These are phyloP conservation scores for Physcia stellaris DNA, from an alignment of 495 filamentous ascomycete genomes.

Conservation along the genomic window DNA sequence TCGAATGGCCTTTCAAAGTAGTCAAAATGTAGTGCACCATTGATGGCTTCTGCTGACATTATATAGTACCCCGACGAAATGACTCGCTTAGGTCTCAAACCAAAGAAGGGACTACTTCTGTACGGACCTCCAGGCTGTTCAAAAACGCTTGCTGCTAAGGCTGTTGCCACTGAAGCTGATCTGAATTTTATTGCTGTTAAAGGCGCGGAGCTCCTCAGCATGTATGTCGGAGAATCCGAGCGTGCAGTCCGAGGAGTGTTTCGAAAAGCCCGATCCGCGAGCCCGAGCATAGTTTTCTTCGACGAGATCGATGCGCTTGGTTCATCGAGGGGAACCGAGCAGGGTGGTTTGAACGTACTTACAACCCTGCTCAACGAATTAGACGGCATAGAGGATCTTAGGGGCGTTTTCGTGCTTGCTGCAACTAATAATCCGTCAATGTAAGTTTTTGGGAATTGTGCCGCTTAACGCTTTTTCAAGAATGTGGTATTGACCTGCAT, in stretches of 20 bases:
- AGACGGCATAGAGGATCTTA: conserved; percentile 81
- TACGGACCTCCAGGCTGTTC: conserved; percentile 95
- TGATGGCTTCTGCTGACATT: neutral
- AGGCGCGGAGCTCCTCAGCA: conserved; percentile 89
- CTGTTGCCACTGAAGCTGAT: conserved; percentile 79
- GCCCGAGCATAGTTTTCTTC: conserved; percentile 93
- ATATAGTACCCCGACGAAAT: conserved; percentile 44
- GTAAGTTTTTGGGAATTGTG: too few relatives aligned
- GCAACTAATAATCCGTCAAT: conserved; percentile 87
- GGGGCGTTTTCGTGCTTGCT: conserved; percentile 78
- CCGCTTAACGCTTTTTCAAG: too few relatives aligned
- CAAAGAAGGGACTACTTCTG: conserved; percentile 72
- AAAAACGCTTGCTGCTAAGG: conserved; percentile 88
- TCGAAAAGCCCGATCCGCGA: conserved; percentile 69
- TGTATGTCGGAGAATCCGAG: conserved; percentile 97
- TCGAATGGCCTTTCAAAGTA: conserved; percentile 55
- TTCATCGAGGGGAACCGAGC: conserved; percentile 43
- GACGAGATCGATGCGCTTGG: conserved; percentile 95
- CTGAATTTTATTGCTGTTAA: conserved; percentile 94
- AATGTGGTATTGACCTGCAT: too few relatives aligned
- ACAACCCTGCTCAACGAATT: conserved; percentile 91
- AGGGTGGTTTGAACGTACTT: conserved; percentile 61
- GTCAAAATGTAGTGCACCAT: conserved; percentile 1
- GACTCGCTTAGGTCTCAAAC: conserved; percentile 43
- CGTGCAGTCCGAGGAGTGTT: conserved; percentile 80